Conservation (phyloP, 2,329 filamentous ascomycete species). For the Lachnellula subtilissima region DNA sequence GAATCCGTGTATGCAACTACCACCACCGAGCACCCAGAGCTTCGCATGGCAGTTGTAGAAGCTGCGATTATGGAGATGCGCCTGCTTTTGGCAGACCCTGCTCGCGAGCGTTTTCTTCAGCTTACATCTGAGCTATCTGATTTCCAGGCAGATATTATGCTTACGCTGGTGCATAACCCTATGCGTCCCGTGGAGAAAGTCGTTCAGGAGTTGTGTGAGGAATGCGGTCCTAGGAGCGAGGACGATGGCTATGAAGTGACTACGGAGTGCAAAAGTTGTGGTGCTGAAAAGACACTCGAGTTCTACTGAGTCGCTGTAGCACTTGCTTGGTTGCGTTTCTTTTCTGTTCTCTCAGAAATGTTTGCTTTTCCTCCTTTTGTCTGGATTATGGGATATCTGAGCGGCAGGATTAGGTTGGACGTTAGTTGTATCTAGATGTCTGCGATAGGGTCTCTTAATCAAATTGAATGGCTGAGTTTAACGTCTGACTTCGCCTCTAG, state of each 20-base stretch:
- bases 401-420: no score
- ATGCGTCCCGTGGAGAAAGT: not conserved
- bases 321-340: not conserved
- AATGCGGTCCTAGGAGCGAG: slow-evolving; percentile 17
- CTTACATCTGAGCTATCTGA: slow-evolving; percentile 11
- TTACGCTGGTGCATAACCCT: slow-evolving; percentile 2
- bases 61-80: slow-evolving; percentile 16
- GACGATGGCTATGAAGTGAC: slow-evolving; percentile 14
- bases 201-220: slow-evolving; percentile 10
- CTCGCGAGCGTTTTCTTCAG: slow-evolving; percentile 8
- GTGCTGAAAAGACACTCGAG: slow-evolving; percentile 5
- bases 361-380: no score
- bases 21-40: not conserved
- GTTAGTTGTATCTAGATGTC: no score
- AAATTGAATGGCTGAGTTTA: no score
- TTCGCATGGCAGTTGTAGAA: slow-evolving; percentile 16
- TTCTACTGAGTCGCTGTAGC: not conserved
- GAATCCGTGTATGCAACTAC: slow-evolving; percentile 11
- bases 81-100: slow-evolving; percentile 6
- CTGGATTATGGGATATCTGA: no score
- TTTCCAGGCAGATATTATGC: slow-evolving; percentile 19
- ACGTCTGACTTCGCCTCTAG: no score
- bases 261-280: slow-evolving; percentile 15
- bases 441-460: no score
- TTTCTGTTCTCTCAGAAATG: not conserved